Conservation (phyloP, 2,329 filamentous ascomycete genomes). For the Chlorencoelia australis region DNA sequence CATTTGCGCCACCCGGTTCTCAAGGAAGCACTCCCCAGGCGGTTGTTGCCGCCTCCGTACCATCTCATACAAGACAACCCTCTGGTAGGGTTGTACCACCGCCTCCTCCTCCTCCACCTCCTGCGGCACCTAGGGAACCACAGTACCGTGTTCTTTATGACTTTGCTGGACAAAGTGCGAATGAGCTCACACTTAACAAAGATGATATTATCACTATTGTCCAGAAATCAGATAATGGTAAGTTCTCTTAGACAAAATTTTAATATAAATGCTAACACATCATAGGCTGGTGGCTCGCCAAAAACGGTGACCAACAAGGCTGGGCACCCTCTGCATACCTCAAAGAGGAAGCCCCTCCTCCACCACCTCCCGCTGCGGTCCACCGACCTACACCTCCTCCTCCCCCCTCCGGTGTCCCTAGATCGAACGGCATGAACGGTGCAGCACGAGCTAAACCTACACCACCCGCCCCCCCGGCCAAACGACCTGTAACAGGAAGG, state of each 20-base stretch:
- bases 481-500: slow-evolving; percentile 59
- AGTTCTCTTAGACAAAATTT: slow-evolving; percentile 26
- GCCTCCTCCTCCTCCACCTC: slow-evolving; percentile 56
- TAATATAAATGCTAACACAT: slow-evolving; percentile 27
- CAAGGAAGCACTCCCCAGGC: slow-evolving; percentile 24
- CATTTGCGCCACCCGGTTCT: slow-evolving; percentile 8
- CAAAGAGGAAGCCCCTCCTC: slow-evolving; percentile 61
- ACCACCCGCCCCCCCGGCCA: slow-evolving; percentile 46
- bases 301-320: slow-evolving; percentile 62
- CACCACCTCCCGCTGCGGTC: slow-evolving; percentile 46
- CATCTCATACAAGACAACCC: slow-evolving; percentile 45
- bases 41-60: slow-evolving; percentile 29
- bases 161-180: slow-evolving; percentile 73
- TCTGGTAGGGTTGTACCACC: slow-evolving; percentile 41
- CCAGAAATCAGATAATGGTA: slow-evolving; percentile 94
- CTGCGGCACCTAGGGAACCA: slow-evolving; percentile 55
- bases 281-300: slow-evolving; percentile 91
- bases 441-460: slow-evolving; percentile 29
- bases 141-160: slow-evolving; percentile 89
- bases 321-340: slow-evolving; percentile 95
- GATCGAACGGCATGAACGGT: slow-evolving; percentile 28
- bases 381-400: slow-evolving; percentile 41
- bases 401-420: slow-evolving; percentile 41
- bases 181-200: slow-evolving; percentile 71
- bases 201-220: slow-evolving; percentile 80